phyloP scores from a whole-genome alignment of 2,329 filamentous ascomycete genomes.

The Furcasterigmium furcatum region DNA sequence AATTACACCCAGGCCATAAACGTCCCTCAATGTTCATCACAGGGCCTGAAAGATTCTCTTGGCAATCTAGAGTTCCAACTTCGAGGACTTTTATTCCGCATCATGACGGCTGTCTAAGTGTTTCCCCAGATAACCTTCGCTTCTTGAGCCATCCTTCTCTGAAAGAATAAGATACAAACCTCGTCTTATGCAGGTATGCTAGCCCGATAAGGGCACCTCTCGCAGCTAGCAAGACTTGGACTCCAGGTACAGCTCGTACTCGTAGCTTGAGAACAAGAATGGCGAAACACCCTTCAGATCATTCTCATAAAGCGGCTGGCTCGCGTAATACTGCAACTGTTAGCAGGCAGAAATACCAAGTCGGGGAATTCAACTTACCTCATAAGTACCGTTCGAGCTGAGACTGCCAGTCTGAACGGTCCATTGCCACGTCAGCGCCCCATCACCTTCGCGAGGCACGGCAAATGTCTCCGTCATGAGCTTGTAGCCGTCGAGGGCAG shows the following conservation, averaged over 20 bases:
- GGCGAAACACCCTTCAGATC: conserved; percentile 19
- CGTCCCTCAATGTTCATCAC: too few relatives aligned
- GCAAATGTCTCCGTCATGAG: conserved; percentile 42
- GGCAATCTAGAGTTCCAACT: too few relatives aligned
- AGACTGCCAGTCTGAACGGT: conserved; percentile 29
- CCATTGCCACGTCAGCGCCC: conserved; percentile 32
- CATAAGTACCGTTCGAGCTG: conserved; percentile 28
- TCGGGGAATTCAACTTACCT: conserved; percentile 30
- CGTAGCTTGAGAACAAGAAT: conserved; percentile 19
- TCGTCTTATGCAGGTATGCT: too few relatives aligned
- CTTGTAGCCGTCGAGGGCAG: conserved; percentile 39
- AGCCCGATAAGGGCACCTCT: too few relatives aligned
- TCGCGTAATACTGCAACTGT: conserved; percentile 16
- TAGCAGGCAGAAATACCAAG: too few relatives aligned
- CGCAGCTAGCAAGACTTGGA: not conserved
- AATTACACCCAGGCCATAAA: too few relatives aligned
- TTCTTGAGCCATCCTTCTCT: too few relatives aligned
- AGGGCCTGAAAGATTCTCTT: too few relatives aligned
- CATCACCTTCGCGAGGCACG: conserved; percentile 35
- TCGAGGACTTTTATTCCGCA: too few relatives aligned
- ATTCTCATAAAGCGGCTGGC: conserved; percentile 18
- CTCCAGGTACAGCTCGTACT: conserved; percentile 14
- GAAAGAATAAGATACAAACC: too few relatives aligned
- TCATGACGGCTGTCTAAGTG: too few relatives aligned
- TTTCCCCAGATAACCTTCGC: too few relatives aligned